These are phyloP conservation scores for Phytomonas francai DNA, from an alignment of 208 protist species.

Conservation along the genomic window DNA sequence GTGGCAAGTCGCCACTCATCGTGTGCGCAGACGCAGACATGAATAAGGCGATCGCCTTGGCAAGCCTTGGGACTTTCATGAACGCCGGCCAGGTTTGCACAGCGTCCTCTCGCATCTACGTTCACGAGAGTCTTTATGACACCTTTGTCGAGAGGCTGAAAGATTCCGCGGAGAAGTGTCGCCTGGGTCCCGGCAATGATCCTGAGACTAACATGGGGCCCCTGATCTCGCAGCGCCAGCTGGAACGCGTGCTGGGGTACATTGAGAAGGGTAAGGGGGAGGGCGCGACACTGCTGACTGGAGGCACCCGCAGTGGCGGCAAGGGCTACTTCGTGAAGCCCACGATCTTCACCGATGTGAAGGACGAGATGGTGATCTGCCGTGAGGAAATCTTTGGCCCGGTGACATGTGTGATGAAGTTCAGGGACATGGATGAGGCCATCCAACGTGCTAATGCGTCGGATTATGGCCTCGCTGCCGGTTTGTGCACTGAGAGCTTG, in stretches of 20 bases:
- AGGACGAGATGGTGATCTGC: constrained; percentile 66
- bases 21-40: constrained; percentile 79
- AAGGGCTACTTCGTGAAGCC: constrained; percentile 83
- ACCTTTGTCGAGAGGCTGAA: constrained; percentile 59
- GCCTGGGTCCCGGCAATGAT: constrained; percentile 53
- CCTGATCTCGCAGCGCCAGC: constrained; percentile 61
- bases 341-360: constrained; percentile 74
- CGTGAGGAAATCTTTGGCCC: constrained; percentile 89
- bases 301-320: constrained; percentile 33
- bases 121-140: constrained; percentile 77
- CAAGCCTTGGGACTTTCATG: constrained; percentile 58
- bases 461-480: constrained; percentile 81
- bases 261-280: constrained; percentile 72
- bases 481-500: constrained; percentile 65
- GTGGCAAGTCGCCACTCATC: constrained; percentile 89
- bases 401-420: constrained; percentile 81
- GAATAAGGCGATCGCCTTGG: constrained; percentile 44
- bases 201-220: constrained; percentile 45
- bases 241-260: constrained; percentile 63
- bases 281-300: constrained; percentile 57
- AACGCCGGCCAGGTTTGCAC: constrained; percentile 85
- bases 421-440: constrained; percentile 70
- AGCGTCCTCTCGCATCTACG: constrained; percentile 76
- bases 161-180: constrained; percentile 32
- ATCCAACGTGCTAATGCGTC: constrained; percentile 70